Conservation (phyloP, 768 basidiomycete species). For the Leccinum rimulosum region DNA sequence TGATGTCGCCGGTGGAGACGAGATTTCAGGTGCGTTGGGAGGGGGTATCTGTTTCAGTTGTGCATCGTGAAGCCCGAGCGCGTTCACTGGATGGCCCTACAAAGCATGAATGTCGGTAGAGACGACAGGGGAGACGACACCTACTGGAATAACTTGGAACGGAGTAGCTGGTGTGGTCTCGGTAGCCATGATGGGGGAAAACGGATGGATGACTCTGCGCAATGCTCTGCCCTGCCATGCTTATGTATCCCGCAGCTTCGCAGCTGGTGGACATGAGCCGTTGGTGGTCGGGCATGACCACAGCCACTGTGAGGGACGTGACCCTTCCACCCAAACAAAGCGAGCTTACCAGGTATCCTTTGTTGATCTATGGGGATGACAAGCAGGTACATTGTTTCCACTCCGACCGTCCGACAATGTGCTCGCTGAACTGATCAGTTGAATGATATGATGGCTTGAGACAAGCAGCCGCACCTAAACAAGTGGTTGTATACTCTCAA, state of each 20-base stretch:
- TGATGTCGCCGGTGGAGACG: background rate
- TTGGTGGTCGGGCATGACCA: constrained; percentile 1
- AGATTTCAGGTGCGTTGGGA: background rate
- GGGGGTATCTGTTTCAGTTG: background rate
- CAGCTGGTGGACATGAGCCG: constrained; percentile 6
- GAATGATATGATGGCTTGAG: background rate
- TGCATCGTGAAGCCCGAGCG: background rate
- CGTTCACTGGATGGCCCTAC: constrained; percentile 12
- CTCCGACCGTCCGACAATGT: background rate
- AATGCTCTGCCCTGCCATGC: background rate
- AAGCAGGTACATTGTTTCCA: background rate
- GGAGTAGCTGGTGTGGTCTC: background rate
- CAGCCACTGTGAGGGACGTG: background rate
- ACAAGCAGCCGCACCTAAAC: constrained; percentile 7
- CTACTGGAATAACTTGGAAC: constrained; percentile 4
- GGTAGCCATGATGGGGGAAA: constrained; percentile 9
- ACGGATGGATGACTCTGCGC: too few species aligned
- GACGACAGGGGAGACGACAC: background rate
- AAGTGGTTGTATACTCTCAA: background rate
- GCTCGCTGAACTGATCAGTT: background rate
- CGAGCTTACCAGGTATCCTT: constrained; percentile 3
- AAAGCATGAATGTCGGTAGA: background rate
- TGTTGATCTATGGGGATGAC: background rate
- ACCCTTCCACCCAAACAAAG: background rate
- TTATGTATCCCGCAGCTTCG: constrained; percentile 12